Evolutionary conservation across 164 flowering plant species (phyloP).

Genomic region (Liquidambar formosana): DNA sequence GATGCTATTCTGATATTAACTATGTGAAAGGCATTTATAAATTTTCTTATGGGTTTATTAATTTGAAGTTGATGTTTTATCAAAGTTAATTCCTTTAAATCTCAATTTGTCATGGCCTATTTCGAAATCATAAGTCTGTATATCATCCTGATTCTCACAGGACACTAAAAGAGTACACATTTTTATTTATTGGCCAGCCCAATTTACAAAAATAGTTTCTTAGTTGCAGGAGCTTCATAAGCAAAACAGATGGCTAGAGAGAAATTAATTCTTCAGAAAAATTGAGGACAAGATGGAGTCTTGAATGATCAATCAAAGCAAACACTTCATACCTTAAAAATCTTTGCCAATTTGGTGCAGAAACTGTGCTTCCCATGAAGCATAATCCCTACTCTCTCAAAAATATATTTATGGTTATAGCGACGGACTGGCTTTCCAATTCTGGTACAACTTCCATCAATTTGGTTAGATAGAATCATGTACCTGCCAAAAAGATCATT

Average conservation of each 20-base stretch:
- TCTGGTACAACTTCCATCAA: conserved; percentile 16
- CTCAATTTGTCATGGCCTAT: too few species aligned
- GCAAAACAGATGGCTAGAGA: background rate
- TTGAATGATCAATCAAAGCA: background rate
- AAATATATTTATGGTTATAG: conserved; percentile 24
- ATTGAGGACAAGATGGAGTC: background rate
- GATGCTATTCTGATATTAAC: too few species aligned
- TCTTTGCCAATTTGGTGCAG: conserved; percentile 41
- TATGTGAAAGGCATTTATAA: too few species aligned
- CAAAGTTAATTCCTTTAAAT: too few species aligned
- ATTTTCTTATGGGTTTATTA: too few species aligned
- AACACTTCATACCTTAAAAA: conserved; percentile 42
- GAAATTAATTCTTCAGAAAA: background rate
- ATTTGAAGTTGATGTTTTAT: too few species aligned
- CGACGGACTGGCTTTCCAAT: conserved; percentile 21
- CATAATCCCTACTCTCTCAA: conserved; percentile 63
- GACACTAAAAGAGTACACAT: too few species aligned
- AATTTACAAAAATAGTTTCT: background rate
- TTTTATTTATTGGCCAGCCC: too few species aligned
- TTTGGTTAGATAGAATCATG: conserved; percentile 44
- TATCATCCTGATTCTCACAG: too few species aligned
- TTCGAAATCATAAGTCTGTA: too few species aligned
- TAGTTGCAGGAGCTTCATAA: background rate
- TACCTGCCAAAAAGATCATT: conserved; percentile 34
- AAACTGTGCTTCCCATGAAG: conserved; percentile 59